phyloP scores from a whole-genome alignment of 345 rosid species.

The Ricinus communis region DNA sequence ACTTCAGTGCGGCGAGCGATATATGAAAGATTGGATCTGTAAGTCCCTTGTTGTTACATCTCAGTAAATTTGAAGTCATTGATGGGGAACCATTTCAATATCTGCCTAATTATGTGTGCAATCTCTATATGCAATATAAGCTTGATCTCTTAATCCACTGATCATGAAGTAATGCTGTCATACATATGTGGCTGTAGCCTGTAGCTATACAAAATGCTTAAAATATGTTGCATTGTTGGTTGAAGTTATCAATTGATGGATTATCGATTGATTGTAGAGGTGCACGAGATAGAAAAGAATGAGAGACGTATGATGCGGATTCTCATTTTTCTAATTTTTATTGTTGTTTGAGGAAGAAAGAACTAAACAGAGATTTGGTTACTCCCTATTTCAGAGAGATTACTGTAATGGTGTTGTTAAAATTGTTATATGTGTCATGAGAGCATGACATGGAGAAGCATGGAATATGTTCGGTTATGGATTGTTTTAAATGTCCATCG shows the following conservation, averaged over 20 bases:
- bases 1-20: slow-evolving; percentile 86
- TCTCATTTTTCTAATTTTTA: background rate
- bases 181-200: background rate
- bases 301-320: background rate
- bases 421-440: background rate
- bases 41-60: slow-evolving; percentile 34
- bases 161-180: background rate
- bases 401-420: too few relatives aligned
- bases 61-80: background rate
- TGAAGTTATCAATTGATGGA: background rate
- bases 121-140: background rate
- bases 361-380: background rate
- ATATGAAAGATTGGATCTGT: slow-evolving; percentile 80
- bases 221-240: background rate
- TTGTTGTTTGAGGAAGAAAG: background rate
- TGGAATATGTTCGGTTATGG: background rate
- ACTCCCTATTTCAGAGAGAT: too few relatives aligned
- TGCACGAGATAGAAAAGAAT: background rate
- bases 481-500: too few relatives aligned
- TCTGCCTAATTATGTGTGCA: background rate
- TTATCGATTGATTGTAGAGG: background rate
- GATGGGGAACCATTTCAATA: background rate
- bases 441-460: background rate
- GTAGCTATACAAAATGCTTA: background rate
- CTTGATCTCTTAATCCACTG: background rate